Conservation (phyloP, 306 rosid species). For the Cucurbita maxima region DNA sequence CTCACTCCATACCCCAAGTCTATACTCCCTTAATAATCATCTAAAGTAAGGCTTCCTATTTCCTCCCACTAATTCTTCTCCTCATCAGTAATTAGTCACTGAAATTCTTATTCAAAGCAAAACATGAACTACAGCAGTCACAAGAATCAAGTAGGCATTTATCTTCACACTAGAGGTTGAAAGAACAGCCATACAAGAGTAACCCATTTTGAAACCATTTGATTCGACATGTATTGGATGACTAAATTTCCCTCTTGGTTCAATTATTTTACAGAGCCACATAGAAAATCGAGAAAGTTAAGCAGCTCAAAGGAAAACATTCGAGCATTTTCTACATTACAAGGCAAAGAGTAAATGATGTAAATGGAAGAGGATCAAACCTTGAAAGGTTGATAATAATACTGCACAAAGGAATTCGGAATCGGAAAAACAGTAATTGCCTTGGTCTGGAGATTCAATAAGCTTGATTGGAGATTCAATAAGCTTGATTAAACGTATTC, state of each 20-base stretch:
- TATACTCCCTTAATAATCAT: not conserved
- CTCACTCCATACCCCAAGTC: not conserved
- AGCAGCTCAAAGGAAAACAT: not conserved
- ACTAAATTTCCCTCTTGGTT: not conserved
- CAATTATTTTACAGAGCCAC: not conserved
- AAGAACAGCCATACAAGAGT: not conserved
- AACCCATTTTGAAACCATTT: not conserved
- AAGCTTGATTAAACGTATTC: conserved; percentile 31
- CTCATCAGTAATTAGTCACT: not conserved
- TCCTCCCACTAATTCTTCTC: not conserved
- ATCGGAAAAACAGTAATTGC: not conserved
- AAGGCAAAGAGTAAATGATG: not conserved
- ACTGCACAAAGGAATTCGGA: not conserved
- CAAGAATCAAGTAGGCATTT: not conserved
- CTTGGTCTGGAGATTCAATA: not conserved
- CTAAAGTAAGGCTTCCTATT: not conserved
- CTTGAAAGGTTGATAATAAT: not conserved
- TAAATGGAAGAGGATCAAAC: not conserved
- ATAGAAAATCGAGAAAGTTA: not conserved
- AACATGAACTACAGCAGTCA: not conserved
- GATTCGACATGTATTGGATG: not conserved
- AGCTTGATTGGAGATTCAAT: not conserved
- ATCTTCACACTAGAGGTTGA: not conserved
- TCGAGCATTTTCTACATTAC: conserved; percentile 1
- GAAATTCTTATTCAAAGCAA: not conserved